phyloP scores from a whole-genome alignment of 441 rosid species.

The Brassica hybrid region DNA sequence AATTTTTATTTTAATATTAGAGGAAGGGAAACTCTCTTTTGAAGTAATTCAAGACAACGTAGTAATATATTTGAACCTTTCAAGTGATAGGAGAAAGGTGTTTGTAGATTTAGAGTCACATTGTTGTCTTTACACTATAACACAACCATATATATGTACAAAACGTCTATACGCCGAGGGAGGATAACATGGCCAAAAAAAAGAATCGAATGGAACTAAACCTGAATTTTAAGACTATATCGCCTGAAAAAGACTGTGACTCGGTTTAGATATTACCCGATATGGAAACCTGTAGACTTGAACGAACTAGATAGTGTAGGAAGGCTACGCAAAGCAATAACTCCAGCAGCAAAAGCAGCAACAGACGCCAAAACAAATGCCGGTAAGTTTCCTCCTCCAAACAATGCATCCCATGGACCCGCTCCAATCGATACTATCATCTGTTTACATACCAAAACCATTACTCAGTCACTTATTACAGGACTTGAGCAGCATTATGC shows the following conservation, averaged over 20 bases:
- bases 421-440: slow-evolving; percentile 91
- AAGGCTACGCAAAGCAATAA: slow-evolving; percentile 64
- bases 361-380: slow-evolving; percentile 83
- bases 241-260: not conserved
- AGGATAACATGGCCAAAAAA: slow-evolving; percentile 24
- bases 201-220: slow-evolving; percentile 39
- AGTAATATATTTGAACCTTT: not conserved
- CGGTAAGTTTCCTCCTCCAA: slow-evolving; percentile 97
- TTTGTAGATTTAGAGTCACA: slow-evolving; percentile 2
- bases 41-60: too few relatives aligned
- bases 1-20: too few relatives aligned
- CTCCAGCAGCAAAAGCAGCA: slow-evolving; percentile 76
- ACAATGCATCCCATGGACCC: slow-evolving; percentile 96
- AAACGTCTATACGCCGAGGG: not conserved
- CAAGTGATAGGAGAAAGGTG: not conserved
- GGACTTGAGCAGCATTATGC: not conserved
- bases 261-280: slow-evolving; percentile 50
- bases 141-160: not conserved
- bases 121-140: slow-evolving; percentile 29
- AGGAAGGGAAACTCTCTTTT: not conserved
- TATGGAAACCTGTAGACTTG: slow-evolving; percentile 79
- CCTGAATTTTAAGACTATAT: slow-evolving; percentile 19
- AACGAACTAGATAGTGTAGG: slow-evolving; percentile 73
- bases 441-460: slow-evolving; percentile 45
- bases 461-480: not conserved